These are phyloP conservation scores for Myriosclerotinia duriaeana DNA, from an alignment of 2,329 filamentous ascomycete species.

Conservation along the genomic window DNA sequence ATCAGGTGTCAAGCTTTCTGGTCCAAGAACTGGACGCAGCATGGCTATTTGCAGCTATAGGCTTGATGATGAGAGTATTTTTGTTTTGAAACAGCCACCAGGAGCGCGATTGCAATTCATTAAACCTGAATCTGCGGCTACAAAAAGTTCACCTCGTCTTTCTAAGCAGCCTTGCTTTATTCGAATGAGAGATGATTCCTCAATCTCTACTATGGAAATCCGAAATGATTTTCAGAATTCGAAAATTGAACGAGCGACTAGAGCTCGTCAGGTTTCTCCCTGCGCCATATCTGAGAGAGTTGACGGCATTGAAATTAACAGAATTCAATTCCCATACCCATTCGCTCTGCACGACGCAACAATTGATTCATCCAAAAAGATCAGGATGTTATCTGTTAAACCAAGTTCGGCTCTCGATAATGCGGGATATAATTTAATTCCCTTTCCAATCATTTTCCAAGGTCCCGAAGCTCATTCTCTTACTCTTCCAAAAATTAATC, in stretches of 20 bases:
- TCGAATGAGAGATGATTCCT: neutral
- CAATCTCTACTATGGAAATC: neutral
- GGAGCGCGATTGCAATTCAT: neutral
- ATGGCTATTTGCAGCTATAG: conserved; percentile 5
- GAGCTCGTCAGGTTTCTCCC: conserved; percentile 4
- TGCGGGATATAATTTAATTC: neutral
- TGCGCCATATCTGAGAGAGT: neutral
- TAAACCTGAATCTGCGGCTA: fast-evolving
- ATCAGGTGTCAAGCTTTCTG: neutral
- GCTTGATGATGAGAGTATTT: neutral
- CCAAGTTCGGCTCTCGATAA: neutral
- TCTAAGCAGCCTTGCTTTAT: neutral
- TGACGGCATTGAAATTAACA: neutral
- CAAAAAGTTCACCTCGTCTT: neutral
- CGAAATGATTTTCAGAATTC: neutral
- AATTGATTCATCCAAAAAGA: neutral
- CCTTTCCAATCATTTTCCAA: neutral
- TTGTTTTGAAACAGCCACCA: neutral
- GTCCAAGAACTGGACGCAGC: neutral
- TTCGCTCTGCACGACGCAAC: neutral
- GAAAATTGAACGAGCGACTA: neutral
- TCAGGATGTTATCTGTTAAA: neutral
- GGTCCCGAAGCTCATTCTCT: neutral
- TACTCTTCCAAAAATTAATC: conserved; percentile 3
- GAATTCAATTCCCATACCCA: conserved; percentile 7